Base-by-base conservation (phyloP, 140 eudicot species). In the Stevia rebaudiana region DNA sequence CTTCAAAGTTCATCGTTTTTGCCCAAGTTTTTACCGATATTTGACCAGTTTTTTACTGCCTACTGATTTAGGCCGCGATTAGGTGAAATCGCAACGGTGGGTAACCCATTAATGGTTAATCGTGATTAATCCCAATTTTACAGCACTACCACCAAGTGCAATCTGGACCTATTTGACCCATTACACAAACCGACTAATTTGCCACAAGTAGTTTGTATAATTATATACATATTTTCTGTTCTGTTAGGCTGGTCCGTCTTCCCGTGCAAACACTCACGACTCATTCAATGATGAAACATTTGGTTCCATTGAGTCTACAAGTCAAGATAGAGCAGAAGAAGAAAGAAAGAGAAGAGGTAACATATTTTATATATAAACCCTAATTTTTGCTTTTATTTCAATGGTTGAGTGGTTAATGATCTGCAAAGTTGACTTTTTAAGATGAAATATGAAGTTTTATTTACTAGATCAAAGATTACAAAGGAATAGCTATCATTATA, bases 321-420 rank as follows among this genome's bases (percentile, higher is more conserved):
- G 82, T 78, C 89, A 94, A 51, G 99, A 94, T 69, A 88, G 87
- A 80, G 94, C 89, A 70, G 99, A 94, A 70, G 96, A 88, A 77
- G 99, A 94, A 69, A 86, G 80, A 67, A 80, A 73, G 76, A 75
- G 99, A 84, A 88, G 95, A 89, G 97, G 99, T 88, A 75, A 65
- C 42, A 15, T 33, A 24, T 31, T 30, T 3, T n/a, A n/a, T n/a
- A 49, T 10, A 21, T 46, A 16, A 61, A 46, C 47, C 37, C 61
- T 44, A 65, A 42, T 13, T 30, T 65, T 69, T n/a, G n/a, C 3
- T 31, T 8, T 70, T 39, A 24, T 36, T 24, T 40, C 69, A 61
- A 18, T 40, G 17, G 18, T 70, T 59, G 49, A 51, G 17, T 40
- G 17, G 18, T 70, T 59, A 43, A 51, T 28, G 73, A 36, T 71